Base-by-base conservation (phyloP, 768 basidiomycete genomes). In the Leccinum arenicola region DNA sequence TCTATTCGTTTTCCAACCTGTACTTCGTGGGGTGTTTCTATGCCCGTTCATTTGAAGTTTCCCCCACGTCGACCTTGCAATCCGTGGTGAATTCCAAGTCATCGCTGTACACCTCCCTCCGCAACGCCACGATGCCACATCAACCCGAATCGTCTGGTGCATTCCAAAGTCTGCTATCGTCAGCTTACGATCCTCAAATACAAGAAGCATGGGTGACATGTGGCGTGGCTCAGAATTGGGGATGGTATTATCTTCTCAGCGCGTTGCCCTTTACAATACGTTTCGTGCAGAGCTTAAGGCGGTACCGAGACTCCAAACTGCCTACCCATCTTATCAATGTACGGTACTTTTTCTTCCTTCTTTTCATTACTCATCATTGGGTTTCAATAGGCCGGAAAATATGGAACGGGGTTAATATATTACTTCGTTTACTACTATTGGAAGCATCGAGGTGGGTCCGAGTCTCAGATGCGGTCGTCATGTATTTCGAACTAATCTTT, bases 241-340 rank as follows among this genome's bases (percentile, higher is more conserved):
- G 79, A 0, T 67, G 81, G 17, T 78, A 84, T 2, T 87, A 87
- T 58, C 63, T 83, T 1, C 73, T 91, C 10, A 80, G 82, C 6
- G 62, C 79, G 8, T 61, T 93, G 2, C 95, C 96, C 0, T 80
- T 92, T 6, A 57, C 88, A 5, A 78, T 86, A 27, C 95, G 96
- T 74, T 71, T 94, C 43, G 77, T 91, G 10, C 96, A 99, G 73
- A 92, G 91, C 68, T 65, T 97, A 50, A 87, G 88, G 62, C 93
- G 95, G 75, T 98, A 88, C 69, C 74, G 73, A 43, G 96, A 97
- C 68, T 93, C 93, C 1, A 76, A 77, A 33, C 70, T 88, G 29
- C 65, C 77, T 9, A 89, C 88, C 0, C 95, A 98, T 79, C 70
- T 98, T 40, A 85, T 98, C 69, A 98, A 98, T 68, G 95, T 92